Base-by-base conservation (phyloP, 192 early-diverging fungal species). In the Coemansia sp. region DNA sequence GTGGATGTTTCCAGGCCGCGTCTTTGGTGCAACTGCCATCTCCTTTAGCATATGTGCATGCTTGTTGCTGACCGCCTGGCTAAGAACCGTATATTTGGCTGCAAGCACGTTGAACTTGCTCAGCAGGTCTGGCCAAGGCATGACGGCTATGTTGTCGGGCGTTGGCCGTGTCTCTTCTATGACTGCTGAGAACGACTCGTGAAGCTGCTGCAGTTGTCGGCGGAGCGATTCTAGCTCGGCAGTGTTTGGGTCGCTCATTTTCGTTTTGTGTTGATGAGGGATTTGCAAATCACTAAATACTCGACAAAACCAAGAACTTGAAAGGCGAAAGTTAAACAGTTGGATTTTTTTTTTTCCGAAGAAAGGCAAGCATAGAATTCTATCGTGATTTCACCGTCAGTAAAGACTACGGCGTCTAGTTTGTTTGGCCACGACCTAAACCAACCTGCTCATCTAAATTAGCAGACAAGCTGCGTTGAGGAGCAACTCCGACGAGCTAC, bases 51-150 rank as follows among this genome's bases (percentile, higher is more conserved):
- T 59, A 19, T 42, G 38, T 3, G 71, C 73, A 36, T 76, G 71
- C 59, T 76, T 73, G 17, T 72, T 66, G 35, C 59, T 70, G 2
- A 80, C 66, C 6, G 72, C 74, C 34, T 75, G 82, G 50, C 64
- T 80, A 32, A 83, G 59, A 4, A 72, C 61, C n/a, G 73, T 71
- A 66, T 74, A 83, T 57, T 76, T 75, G 35, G 76, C 77, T 0
- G 74, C 82, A 49, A 83, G 63, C 22, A 83, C 71, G 48, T 83
- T 83, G 64, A 83, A 83, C 60, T 83, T 83, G 82, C 74, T 83
- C 11, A 83, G 61, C 33, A 83, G 58, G 41, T 77, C 77, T 6
- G 82, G 82, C 82, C 82, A 83, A 5, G 74, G 65, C 52, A 76
- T 56, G 14, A 75, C 46, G 43, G 32, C 36, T 8, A 76, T 76